A percentile compares a stretch with the other conserved stretches of the same genome.
Conservation (phyloP, 208 protist genomes). For the Acanthamoeba lenticulata region DNA sequence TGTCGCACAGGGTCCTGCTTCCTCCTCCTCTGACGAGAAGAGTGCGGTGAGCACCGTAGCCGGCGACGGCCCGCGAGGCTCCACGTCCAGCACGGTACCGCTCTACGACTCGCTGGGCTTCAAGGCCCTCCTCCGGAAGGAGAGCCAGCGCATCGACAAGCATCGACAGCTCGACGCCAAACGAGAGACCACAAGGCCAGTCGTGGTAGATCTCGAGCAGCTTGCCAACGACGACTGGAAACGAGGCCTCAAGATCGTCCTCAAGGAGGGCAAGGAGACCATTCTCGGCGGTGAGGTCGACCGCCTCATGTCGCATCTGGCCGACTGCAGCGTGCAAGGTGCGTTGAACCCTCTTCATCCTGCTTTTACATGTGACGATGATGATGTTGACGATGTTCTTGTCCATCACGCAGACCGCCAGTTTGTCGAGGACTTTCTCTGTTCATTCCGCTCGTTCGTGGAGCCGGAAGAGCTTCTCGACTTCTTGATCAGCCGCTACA, state of each 20-base stretch:
- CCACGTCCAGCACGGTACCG: not conserved
- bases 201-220: too few relatives aligned
- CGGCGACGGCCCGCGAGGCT: too few relatives aligned
- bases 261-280: not conserved
- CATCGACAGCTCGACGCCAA: not conserved
- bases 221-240: conserved; percentile 27
- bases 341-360: too few relatives aligned
- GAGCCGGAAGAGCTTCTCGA: conserved; percentile 15
- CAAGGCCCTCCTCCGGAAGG: not conserved
- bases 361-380: too few relatives aligned
- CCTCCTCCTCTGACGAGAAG: too few relatives aligned
- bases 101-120: not conserved
- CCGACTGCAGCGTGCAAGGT: conserved; percentile 12
- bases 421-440: conserved; percentile 45
- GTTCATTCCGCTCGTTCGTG: conserved; percentile 8
- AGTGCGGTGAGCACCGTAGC: too few relatives aligned
- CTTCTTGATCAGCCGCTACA: conserved; percentile 24
- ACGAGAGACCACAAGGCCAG: not conserved
- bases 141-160: not conserved
- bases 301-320: conserved; percentile 2
- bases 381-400: too few relatives aligned
- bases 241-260: not conserved
- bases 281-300: conserved; percentile 30
- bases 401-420: not conserved
- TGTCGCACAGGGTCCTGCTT: too few relatives aligned